Conservation (phyloP, 2,329 filamentous ascomycete species). For the Fusarium palustre region DNA sequence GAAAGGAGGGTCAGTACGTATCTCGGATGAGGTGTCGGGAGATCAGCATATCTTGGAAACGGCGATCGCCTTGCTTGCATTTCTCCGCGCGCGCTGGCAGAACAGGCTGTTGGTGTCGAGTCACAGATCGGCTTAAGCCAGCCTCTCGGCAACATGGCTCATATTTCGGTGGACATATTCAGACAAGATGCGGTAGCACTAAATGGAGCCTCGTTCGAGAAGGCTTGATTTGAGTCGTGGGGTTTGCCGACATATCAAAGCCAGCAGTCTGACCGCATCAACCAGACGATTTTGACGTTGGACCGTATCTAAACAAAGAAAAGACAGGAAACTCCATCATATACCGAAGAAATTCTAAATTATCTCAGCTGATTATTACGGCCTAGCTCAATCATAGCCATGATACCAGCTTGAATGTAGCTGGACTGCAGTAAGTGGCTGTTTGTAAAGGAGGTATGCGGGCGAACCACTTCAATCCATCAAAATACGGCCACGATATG, state of each 20-base stretch:
- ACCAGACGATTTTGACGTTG: conserved; percentile 10
- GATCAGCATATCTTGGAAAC: background rate
- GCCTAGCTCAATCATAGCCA: background rate
- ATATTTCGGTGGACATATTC: conserved; percentile 23
- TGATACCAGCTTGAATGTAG: background rate
- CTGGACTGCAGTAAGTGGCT: conserved; percentile 11
- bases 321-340: background rate
- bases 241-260: conserved; percentile 6
- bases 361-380: conserved; percentile 3
- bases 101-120: conserved; percentile 11
- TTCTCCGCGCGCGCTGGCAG: conserved; percentile 6
- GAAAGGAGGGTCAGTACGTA: background rate
- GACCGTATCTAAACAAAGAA: conserved; percentile 2
- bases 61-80: conserved; percentile 19
- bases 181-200: conserved; percentile 19
- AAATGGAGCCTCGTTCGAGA: conserved; percentile 3
- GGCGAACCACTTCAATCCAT: conserved; percentile 28
- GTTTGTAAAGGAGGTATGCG: conserved; percentile 3
- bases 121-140: conserved; percentile 7
- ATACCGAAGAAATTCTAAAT: background rate
- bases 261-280: conserved; percentile 21
- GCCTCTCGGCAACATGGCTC: conserved; percentile 19
- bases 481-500: background rate
- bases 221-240: background rate
- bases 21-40: background rate